Conservation (phyloP, 306 rosid genomes). For the Quercus dentata region DNA sequence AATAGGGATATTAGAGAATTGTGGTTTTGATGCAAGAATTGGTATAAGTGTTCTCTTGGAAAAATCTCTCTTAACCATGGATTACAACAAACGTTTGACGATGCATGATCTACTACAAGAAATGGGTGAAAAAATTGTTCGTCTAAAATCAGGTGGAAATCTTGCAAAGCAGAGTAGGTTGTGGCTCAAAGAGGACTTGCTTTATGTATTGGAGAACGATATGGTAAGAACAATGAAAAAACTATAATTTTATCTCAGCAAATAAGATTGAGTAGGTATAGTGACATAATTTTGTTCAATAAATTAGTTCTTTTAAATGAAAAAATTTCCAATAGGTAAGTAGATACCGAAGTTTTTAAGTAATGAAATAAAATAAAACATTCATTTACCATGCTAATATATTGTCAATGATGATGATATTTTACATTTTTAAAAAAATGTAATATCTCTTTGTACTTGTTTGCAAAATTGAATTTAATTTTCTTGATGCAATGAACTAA, state of each 20-base stretch:
- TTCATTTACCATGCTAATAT: no score
- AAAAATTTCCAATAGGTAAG: no score
- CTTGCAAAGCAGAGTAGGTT: background rate
- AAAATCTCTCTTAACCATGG: fast-evolving
- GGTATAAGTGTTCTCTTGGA: background rate
- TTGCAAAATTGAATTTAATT: no score
- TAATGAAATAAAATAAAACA: no score
- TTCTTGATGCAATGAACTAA: no score
- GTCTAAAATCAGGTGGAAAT: background rate
- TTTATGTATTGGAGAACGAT: background rate
- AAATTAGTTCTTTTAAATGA: no score
- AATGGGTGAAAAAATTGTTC: background rate
- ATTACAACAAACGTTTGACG: fast-evolving
- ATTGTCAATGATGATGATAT: no score
- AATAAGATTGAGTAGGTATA: no score
- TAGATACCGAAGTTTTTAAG: fast-evolving
- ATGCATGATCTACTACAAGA: background rate
- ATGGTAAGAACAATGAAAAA: background rate
- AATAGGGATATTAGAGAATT: background rate
- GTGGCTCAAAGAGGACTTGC: background rate
- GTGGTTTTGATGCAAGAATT: background rate
- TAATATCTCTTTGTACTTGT: no score
- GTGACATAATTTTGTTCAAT: no score
- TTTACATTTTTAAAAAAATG: no score
- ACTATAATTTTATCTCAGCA: fast-evolving